Evolutionary conservation across 2,329 filamentous ascomycete genomes (phyloP), one percentile per base, ranked within the genome.

Genomic region (Lasiodiplodia sp.): DNA sequence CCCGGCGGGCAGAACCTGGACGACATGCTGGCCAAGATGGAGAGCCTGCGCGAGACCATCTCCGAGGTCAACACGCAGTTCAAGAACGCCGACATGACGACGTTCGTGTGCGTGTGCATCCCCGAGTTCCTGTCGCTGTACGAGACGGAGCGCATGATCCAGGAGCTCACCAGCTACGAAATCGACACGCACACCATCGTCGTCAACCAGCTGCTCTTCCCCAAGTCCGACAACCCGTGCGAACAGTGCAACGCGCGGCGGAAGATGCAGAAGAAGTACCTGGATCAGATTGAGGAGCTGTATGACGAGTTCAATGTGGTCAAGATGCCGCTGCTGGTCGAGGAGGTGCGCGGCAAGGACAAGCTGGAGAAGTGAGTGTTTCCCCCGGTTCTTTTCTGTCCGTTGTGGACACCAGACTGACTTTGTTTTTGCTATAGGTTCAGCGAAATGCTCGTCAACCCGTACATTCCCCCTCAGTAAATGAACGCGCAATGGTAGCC

Each of bases 281-380:
- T 99, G 53, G 94, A 98, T 78, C 95, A 99, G 86, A 98, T 98
- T 76, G 94, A 97, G 82, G 96, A 99, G 84, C 83, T 99, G 69
- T 99, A 99, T 79, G 94, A 97, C 77, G 96, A 99, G 81, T 99
- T 99, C 84, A 97, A 99, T 78, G 94, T 99, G 49, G 95, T 99
- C 73, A 95, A 95, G 86, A 98, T 99, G 94, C 96, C 96, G 47
- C 82, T 99, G 76, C 83, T 99, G 69, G 93, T 97, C 1, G 95
- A 99, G 80, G 96, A 99, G 83, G 94, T 99, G 11, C 86, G 96
- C 75, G 96, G 96, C 55, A 97, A 96, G 86, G 95, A 98, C 77
- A 95, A 89, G 81, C 83, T 99, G 74, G 94, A 96, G 82, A 93
- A 88, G 82, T 82, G 72, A 76, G 81, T 80, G 18, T 34, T 34